Percentiles rank a stretch among this genome's conserved stretches.
These are phyloP conservation scores for Entamoeba invadens DNA, from an alignment of 208 protist genomes.

Conservation along the genomic window DNA sequence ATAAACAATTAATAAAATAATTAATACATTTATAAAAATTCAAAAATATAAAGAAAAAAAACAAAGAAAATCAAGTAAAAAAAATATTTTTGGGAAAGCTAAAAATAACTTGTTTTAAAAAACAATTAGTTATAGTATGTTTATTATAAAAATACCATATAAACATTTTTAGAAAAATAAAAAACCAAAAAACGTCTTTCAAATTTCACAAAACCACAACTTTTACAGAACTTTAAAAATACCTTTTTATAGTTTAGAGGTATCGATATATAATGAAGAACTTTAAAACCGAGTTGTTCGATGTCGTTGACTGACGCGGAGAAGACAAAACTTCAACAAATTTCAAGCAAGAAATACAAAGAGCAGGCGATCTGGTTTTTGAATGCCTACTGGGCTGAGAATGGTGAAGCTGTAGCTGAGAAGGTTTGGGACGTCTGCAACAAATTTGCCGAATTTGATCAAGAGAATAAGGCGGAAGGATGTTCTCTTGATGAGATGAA, in stretches of 20 bases:
- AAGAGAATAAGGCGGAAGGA: background rate
- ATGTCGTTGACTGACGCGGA: background rate
- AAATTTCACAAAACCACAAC: too few relatives aligned
- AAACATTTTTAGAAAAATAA: too few relatives aligned
- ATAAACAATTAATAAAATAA: too few relatives aligned
- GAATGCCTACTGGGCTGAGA: background rate
- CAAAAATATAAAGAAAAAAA: too few relatives aligned
- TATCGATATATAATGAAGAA: background rate
- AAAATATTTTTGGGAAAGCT: too few relatives aligned
- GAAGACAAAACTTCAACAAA: background rate
- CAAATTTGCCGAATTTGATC: background rate
- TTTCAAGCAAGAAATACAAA: slow-evolving; percentile 1
- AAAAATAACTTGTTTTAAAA: too few relatives aligned
- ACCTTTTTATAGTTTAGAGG: background rate
- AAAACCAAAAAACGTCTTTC: too few relatives aligned
- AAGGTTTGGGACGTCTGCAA: background rate
- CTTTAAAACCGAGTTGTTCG: background rate
- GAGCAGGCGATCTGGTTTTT: slow-evolving; percentile 7
- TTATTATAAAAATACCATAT: too few relatives aligned
- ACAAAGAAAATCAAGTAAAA: too few relatives aligned
- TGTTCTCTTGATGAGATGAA: slow-evolving; percentile 4
- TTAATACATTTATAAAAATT: too few relatives aligned
- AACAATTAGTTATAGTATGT: too few relatives aligned
- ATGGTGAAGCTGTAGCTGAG: background rate
- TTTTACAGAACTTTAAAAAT: background rate